Base-by-base conservation (phyloP, 345 rosid species). In the Eucalyptus cladocalyx region DNA sequence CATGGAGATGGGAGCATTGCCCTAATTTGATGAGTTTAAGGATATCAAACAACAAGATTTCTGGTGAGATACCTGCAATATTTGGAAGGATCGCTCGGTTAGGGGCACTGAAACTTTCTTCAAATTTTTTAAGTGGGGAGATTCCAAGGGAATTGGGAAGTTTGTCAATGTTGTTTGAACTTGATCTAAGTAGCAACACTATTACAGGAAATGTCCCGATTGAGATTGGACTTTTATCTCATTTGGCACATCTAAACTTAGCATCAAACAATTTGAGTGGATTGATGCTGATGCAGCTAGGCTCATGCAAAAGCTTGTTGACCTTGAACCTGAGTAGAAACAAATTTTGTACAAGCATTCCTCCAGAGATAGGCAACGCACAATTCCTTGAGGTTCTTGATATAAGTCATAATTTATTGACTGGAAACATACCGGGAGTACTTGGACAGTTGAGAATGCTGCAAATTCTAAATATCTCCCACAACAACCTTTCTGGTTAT, bases 101-200 rank as follows among this genome's bases (percentile, higher is more conserved):
- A 60, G 4, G 3, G 3, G 3, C 4, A 48, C 67, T 11, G 6
- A 0, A 60, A 1, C 67, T 60, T 60, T 60, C 67, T 60, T 60
- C 67, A 60, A 60, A 12, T 60, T 24, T 24, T 26, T 60, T 60
- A 60, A 60, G n/a, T 11, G n/a, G n/a, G 12, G 16, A 60, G n/a
- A 60, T 60, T 60, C n/a, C 67, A 26, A 60, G 67, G n/a, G 67
- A 60, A 60, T 26, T 60, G 16, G n/a, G 7, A 23, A 60, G 2
- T 12, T 4, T 60, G 1, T 0, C 3, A 1, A 60, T 60, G 16
- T 28, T 60, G 32, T 26, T 60, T 0, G 2, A 60, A 60, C 67
- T 60, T 0, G 8, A 60, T 26, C n/a, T 60, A 26, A 60, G 67
- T 1, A 28, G 8, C 32, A 60, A 60, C 0, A 0, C 0, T 28